A percentile compares a stretch with the other conserved stretches of the same genome.
Evolutionary conservation across 1,284 basidiomycete species (phyloP).

Genomic region (Trichosporon ovoides): DNA sequence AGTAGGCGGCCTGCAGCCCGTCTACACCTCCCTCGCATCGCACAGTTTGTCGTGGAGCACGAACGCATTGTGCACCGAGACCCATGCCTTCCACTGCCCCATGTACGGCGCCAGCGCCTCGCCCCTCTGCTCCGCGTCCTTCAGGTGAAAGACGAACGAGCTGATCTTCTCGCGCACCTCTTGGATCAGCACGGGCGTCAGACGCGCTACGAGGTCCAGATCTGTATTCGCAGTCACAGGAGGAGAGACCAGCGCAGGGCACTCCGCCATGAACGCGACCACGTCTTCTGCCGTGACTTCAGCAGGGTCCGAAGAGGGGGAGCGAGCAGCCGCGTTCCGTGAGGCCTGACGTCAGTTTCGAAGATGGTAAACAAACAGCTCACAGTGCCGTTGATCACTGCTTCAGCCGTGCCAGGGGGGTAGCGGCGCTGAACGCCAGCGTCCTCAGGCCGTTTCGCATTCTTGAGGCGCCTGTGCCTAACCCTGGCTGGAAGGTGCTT

Average conservation of each 20-base stretch:
- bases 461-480: too few relatives aligned
- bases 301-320: not conserved
- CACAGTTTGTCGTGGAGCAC: not conserved
- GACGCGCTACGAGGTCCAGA: not conserved
- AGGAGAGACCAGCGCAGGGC: not conserved
- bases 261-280: not conserved
- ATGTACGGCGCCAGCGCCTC: not conserved
- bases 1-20: too few relatives aligned
- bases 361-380: not conserved
- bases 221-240: not conserved
- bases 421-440: too few relatives aligned
- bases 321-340: not conserved
- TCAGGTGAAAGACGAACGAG: not conserved
- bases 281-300: not conserved
- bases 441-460: too few relatives aligned
- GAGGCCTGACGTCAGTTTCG: not conserved
- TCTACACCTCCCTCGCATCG: not conserved
- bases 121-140: not conserved
- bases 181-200: not conserved
- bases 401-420: too few relatives aligned
- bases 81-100: not conserved
- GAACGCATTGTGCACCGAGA: not conserved
- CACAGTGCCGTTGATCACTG: too few relatives aligned
- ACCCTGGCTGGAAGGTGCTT: not conserved
- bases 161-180: not conserved